These are phyloP conservation scores for Avena sativa DNA, from an alignment of 176 grass and related monocot genomes.

Conservation along the genomic window DNA sequence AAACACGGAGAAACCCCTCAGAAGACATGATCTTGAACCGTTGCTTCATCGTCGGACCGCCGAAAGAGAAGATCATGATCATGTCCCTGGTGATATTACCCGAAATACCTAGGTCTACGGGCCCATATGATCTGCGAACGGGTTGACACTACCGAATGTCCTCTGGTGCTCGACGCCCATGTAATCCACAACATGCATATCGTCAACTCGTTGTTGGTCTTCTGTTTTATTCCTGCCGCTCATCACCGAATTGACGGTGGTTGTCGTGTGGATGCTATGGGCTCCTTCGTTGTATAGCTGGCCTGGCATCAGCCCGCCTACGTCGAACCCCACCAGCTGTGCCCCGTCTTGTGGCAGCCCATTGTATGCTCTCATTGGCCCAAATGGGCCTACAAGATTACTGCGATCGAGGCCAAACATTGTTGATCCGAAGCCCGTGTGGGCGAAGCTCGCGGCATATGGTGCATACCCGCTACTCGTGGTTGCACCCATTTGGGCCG, in stretches of 20 bases:
- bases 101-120: conserved; percentile 33
- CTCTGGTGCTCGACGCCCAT: conserved; percentile 54
- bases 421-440: conserved; percentile 18
- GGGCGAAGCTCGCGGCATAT: background rate
- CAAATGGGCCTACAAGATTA: background rate
- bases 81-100: background rate
- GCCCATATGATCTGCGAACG: conserved; percentile 26
- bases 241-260: conserved; percentile 18
- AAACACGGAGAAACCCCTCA: background rate
- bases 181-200: conserved; percentile 60
- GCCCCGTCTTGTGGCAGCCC: background rate
- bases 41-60: background rate
- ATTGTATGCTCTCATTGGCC: background rate
- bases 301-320: conserved; percentile 10
- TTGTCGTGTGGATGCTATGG: background rate
- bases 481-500: conserved; percentile 57
- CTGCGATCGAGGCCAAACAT: conserved; percentile 21
- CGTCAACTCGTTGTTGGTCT: conserved; percentile 4
- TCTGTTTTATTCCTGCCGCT: background rate
- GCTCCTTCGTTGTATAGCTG: conserved; percentile 7
- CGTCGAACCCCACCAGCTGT: conserved; percentile 44
- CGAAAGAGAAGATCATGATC: background rate
- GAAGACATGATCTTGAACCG: background rate
- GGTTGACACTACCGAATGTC: background rate
- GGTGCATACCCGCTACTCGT: background rate